A percentile compares a stretch with the other conserved stretches of the same genome.
Conservation (phyloP, 1,139 yeast species). For the Candida labiduridarum region DNA sequence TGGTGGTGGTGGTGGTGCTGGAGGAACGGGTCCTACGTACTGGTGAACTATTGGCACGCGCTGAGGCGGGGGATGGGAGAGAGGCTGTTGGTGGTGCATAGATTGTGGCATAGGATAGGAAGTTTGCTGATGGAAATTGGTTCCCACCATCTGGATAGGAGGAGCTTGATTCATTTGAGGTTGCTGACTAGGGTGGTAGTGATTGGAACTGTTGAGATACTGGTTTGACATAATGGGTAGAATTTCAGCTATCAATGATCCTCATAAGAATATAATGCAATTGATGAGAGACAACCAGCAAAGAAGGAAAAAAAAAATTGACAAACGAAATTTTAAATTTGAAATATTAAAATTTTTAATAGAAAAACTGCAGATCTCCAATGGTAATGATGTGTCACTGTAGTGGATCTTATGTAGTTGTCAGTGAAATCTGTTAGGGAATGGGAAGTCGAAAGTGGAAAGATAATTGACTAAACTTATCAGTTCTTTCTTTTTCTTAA, state of each 20-base stretch:
- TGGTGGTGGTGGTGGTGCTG: neutral
- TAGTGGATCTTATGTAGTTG: too few relatives aligned
- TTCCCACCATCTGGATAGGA: neutral
- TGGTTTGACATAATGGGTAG: neutral
- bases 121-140: neutral
- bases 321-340: neutral
- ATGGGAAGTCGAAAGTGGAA: too few relatives aligned
- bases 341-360: neutral
- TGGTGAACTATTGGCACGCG: neutral
- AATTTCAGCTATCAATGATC: neutral
- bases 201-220: neutral
- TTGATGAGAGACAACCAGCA: neutral
- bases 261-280: neutral
- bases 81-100: neutral
- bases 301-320: neutral
- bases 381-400: too few relatives aligned
- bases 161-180: neutral
- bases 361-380: too few relatives aligned
- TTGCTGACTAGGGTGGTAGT: neutral
- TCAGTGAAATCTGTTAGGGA: too few relatives aligned
- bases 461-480: too few relatives aligned
- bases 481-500: too few relatives aligned
- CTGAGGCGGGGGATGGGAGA: too few relatives aligned
- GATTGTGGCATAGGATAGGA: neutral
- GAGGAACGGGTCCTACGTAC: neutral